phyloP scores from a whole-genome alignment of 2,329 filamentous ascomycete species.

The Trichoderma polysporum region DNA sequence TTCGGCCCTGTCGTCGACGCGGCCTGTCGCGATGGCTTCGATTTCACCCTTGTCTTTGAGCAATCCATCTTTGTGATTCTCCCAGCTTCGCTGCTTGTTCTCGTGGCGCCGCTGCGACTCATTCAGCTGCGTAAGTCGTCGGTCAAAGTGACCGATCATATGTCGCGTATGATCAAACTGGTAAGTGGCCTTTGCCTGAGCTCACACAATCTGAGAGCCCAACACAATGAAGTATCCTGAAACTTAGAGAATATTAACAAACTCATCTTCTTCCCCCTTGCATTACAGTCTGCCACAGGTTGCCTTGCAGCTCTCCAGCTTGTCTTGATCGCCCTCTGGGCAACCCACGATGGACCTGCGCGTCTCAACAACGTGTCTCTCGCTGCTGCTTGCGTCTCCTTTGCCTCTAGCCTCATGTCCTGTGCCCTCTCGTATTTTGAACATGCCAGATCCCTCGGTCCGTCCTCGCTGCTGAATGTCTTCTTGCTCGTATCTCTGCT shows the following conservation, averaged over 20 bases:
- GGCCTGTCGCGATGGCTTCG: constrained; percentile 43
- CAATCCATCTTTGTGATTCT: constrained; percentile 36
- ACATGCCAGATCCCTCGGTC: constrained; percentile 34
- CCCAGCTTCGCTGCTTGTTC: constrained; percentile 33
- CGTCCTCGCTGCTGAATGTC: constrained; percentile 34
- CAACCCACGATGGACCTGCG: constrained; percentile 21
- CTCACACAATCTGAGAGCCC: background rate
- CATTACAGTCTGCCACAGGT: constrained; percentile 27
- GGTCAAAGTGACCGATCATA: constrained; percentile 28
- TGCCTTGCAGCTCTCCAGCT: constrained; percentile 36
- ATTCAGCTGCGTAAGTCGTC: constrained; percentile 29
- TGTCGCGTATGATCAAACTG: constrained; percentile 31
- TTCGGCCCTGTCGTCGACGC: constrained; percentile 29
- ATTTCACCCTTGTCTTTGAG: constrained; percentile 52
- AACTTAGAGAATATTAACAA: background rate
- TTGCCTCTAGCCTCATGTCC: constrained; percentile 31
- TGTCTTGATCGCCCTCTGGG: constrained; percentile 36
- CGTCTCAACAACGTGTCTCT: constrained; percentile 32
- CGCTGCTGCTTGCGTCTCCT: constrained; percentile 32
- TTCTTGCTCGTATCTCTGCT: constrained; percentile 38
- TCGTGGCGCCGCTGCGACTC: constrained; percentile 35
- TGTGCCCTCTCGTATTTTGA: constrained; percentile 28
- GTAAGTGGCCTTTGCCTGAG: constrained; percentile 21
- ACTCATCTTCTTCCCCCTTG: background rate
- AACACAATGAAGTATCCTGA: background rate